phyloP scores from a whole-genome alignment of 371 early-diverging fungal species.

The Mortierella sp. region DNA sequence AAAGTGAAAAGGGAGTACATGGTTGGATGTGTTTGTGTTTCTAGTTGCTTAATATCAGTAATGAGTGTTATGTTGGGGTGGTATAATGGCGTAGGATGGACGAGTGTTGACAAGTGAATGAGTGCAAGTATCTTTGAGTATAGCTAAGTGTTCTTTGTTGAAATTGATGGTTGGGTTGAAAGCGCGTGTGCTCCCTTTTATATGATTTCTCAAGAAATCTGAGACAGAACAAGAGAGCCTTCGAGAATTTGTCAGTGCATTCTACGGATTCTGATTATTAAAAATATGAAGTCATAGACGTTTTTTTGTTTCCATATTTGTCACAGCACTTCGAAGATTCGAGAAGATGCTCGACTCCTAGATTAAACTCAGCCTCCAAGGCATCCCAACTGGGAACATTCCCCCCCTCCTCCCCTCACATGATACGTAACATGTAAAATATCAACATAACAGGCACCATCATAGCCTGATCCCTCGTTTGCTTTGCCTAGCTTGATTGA shows the following conservation, averaged over 20 bases:
- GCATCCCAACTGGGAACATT: no score
- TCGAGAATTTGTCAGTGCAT: slow-evolving; percentile 15
- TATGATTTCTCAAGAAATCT: neutral
- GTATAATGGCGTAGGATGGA: neutral
- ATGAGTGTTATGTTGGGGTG: neutral
- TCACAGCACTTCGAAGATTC: slow-evolving; percentile 7
- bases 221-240: neutral
- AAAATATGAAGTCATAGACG: neutral
- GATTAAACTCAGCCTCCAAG: neutral
- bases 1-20: slow-evolving; percentile 37
- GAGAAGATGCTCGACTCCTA: neutral
- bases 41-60: neutral
- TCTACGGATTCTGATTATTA: neutral
- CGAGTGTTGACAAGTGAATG: slow-evolving; percentile 2
- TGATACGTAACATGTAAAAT: no score
- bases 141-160: neutral
- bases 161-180: slow-evolving; percentile 6
- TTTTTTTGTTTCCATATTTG: neutral
- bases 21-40: neutral
- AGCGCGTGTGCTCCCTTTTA: neutral
- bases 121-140: neutral
- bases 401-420: no score
- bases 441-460: no score
- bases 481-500: no score
- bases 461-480: no score